Conservation (phyloP, 305 asterid genomes). For the Fraxinus greggii region DNA sequence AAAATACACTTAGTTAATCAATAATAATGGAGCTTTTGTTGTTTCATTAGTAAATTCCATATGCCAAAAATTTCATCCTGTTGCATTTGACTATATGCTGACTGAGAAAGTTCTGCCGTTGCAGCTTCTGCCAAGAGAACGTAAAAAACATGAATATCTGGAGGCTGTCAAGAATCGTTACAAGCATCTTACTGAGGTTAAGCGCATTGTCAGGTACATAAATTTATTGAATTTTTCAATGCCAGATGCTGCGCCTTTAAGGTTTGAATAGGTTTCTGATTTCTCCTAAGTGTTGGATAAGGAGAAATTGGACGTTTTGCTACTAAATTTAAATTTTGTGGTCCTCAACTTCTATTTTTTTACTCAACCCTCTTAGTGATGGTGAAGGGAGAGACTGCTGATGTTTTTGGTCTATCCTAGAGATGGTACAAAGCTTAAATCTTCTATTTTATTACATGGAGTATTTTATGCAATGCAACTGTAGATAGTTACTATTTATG, state of each 20-base stretch:
- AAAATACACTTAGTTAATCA: neutral
- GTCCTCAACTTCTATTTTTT: neutral
- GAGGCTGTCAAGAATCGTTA: constrained; percentile 88
- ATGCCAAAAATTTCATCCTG: neutral
- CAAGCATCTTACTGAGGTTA: constrained; percentile 88
- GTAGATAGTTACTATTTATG: neutral
- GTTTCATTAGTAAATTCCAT: neutral
- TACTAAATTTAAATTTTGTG: neutral
- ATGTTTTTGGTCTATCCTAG: neutral
- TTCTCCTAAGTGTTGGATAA: neutral
- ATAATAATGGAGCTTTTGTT: neutral
- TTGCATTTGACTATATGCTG: neutral
- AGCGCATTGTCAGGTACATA: constrained; percentile 82
- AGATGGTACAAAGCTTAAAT: neutral
- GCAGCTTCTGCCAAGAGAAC: constrained; percentile 93
- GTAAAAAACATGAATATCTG: constrained; percentile 74
- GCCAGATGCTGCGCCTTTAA: neutral
- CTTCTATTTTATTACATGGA: neutral
- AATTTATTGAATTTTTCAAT: constrained; percentile 9
- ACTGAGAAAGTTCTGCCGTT: constrained; percentile 19
- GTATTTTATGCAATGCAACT: neutral
- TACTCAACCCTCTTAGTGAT: neutral
- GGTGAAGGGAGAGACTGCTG: neutral
- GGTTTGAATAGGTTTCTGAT: constrained; percentile 4
- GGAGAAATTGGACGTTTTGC: neutral